Evolutionary conservation across 768 basidiomycete genomes (phyloP).

Genomic region (Termitomyces titanicus): DNA sequence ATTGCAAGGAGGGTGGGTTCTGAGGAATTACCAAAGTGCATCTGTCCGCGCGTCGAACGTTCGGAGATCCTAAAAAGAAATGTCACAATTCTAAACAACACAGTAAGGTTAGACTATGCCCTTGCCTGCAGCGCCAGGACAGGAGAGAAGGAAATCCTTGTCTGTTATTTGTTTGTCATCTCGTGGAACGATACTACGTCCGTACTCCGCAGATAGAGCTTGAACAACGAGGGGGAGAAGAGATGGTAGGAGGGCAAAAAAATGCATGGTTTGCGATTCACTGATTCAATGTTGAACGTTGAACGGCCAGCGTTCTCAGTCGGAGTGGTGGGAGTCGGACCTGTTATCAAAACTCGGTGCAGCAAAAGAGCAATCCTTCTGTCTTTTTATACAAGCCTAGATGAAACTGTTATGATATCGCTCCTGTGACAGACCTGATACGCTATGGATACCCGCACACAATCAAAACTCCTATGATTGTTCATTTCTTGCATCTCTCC

Average conservation of each 20-base stretch:
- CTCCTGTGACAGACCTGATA: too few species aligned
- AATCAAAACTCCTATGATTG: background rate
- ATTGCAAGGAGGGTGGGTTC: background rate
- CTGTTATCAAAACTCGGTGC: conserved; percentile 10
- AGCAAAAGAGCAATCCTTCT: background rate
- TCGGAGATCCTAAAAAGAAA: conserved; percentile 3
- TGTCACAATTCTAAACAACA: background rate
- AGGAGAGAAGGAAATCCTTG: conserved; percentile 9
- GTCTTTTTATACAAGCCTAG: conserved; percentile 1
- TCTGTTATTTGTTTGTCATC: background rate
- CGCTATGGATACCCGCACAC: background rate
- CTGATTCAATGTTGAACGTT: background rate
- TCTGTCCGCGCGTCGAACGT: conserved; percentile 9
- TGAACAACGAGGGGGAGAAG: conserved; percentile 4
- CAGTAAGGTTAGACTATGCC: background rate
- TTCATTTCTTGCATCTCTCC: background rate
- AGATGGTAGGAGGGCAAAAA: background rate
- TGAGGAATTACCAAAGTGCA: conserved; percentile 11
- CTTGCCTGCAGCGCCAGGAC: conserved; percentile 10
- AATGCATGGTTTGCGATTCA: background rate
- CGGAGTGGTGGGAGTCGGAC: background rate
- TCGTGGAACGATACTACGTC: background rate
- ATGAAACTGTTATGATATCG: too few species aligned
- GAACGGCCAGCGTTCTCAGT: conserved; percentile 10
- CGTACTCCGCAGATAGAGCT: conserved; percentile 1